These are phyloP conservation scores for Furculomyces boomerangus DNA, from an alignment of 371 early-diverging fungal genomes.

Conservation along the genomic window DNA sequence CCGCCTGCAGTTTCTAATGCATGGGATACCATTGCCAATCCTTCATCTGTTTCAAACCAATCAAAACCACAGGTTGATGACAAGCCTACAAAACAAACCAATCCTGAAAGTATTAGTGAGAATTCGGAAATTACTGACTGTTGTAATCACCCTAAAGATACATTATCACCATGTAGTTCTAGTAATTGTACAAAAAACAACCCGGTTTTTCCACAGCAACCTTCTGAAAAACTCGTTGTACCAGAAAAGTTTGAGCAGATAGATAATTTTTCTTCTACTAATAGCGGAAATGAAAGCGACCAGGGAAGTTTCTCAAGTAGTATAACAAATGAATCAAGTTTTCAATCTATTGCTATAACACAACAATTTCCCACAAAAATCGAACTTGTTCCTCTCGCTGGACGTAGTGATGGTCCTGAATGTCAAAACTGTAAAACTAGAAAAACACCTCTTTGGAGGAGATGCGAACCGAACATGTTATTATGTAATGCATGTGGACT, in stretches of 20 bases:
- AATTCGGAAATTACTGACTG: background rate
- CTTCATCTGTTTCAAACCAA: background rate
- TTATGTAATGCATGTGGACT: constrained; percentile 96
- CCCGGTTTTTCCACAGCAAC: too few species aligned
- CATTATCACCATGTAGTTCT: too few species aligned
- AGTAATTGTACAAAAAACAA: too few species aligned
- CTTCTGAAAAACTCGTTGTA: too few species aligned
- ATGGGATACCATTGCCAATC: background rate
- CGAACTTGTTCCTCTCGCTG: background rate
- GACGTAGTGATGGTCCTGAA: constrained; percentile 1
- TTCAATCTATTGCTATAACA: too few species aligned
- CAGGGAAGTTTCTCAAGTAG: too few species aligned
- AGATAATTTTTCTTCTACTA: too few species aligned
- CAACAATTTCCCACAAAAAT: too few species aligned
- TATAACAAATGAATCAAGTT: too few species aligned
- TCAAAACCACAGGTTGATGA: background rate
- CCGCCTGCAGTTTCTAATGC: too few species aligned
- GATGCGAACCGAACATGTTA: constrained; percentile 59
- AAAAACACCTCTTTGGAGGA: constrained; percentile 88
- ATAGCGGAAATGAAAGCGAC: too few species aligned
- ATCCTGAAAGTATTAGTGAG: background rate
- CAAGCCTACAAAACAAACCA: background rate
- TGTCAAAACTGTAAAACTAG: constrained; percentile 66
- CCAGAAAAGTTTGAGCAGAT: too few species aligned
- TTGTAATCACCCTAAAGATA: background rate